Evolutionary conservation across 2,329 filamentous ascomycete genomes (phyloP).

Genomic region (Thelonectria discophora): DNA sequence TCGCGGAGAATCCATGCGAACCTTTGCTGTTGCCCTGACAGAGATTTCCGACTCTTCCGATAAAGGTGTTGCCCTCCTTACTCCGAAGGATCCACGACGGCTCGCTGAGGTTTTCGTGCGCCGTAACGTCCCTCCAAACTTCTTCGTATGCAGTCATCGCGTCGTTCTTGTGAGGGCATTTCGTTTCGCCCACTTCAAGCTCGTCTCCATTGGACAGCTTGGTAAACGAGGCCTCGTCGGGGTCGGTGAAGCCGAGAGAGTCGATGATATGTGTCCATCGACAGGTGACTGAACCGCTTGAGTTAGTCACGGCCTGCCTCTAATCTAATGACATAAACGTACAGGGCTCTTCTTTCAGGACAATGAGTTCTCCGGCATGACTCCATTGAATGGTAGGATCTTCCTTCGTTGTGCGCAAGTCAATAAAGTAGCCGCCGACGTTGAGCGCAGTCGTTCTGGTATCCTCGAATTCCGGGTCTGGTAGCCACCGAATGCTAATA

Average conservation of each 20-base stretch:
- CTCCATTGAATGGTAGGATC: constrained; percentile 34
- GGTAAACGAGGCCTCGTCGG: constrained; percentile 36
- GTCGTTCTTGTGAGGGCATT: constrained; percentile 26
- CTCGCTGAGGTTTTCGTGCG: constrained; percentile 10
- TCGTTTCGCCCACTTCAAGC: constrained; percentile 32
- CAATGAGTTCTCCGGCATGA: constrained; percentile 32
- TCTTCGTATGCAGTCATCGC: constrained; percentile 33
- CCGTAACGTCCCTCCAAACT: constrained; percentile 36
- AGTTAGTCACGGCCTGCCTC: not conserved
- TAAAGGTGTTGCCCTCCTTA: constrained; percentile 27
- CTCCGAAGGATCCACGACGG: constrained; percentile 37
- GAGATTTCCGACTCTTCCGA: constrained; percentile 32
- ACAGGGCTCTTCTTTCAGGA: constrained; percentile 32
- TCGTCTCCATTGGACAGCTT: constrained; percentile 36
- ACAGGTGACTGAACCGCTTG: constrained; percentile 28
- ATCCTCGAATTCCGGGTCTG: constrained; percentile 35
- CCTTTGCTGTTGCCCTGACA: constrained; percentile 13
- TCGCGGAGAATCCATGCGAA: constrained; percentile 4
- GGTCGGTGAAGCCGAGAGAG: constrained; percentile 28
- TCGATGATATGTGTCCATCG: constrained; percentile 40
- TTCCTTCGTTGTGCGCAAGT: constrained; percentile 25
- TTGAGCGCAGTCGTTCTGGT: constrained; percentile 38
- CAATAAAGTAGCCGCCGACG: constrained; percentile 39
- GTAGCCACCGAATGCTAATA: constrained; percentile 39
- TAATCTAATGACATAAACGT: not conserved